Conservation (phyloP, 768 basidiomycete species). For the Dioszegia aurantiaca region DNA sequence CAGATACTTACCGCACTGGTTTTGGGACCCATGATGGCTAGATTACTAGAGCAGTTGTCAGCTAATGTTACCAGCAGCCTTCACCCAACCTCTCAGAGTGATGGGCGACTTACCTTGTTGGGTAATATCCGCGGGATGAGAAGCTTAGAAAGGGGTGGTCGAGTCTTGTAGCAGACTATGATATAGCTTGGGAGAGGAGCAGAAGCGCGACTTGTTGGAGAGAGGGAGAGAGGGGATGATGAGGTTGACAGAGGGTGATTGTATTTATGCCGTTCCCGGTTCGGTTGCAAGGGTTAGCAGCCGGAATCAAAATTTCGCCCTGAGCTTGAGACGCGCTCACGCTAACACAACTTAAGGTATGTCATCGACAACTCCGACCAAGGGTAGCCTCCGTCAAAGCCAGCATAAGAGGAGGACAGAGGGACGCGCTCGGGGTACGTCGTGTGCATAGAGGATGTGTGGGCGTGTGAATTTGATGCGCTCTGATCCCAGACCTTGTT, state of each 20-base stretch:
- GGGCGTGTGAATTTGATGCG: no score
- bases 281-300: background rate
- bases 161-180: background rate
- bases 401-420: no score
- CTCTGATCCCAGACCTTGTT: no score
- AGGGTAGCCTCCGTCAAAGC: no score
- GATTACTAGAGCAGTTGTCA: background rate
- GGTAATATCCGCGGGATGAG: background rate
- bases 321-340: no score
- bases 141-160: slow-evolving; percentile 7
- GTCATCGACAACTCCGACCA: no score
- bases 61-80: no score
- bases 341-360: background rate
- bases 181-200: background rate
- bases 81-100: no score
- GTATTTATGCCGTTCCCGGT: background rate
- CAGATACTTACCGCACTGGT: slow-evolving; percentile 6
- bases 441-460: no score
- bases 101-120: background rate
- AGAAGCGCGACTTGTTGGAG: background rate
- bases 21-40: slow-evolving; percentile 11
- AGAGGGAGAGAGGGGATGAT: slow-evolving; percentile 3
- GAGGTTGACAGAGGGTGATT: background rate
- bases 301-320: slow-evolving; percentile 9
- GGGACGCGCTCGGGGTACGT: no score